Evolutionary conservation across 2,329 filamentous ascomycete genomes (phyloP), one percentile per base, ranked within the genome.

Genomic region (Alternaria alternata): DNA sequence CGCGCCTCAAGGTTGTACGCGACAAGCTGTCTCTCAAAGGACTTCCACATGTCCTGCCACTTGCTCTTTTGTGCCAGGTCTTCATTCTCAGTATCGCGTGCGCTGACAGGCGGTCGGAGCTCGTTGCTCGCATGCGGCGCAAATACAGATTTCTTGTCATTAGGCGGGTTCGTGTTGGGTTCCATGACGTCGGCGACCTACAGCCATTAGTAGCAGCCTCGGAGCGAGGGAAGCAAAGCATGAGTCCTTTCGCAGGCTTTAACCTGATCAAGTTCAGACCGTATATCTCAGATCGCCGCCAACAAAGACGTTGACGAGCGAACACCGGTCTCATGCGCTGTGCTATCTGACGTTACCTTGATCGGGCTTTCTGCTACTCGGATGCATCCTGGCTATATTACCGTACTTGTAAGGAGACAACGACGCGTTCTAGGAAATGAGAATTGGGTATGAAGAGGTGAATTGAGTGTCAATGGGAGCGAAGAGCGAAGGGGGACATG

Each of bases 1-100:
- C 87, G 83, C 12, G 85, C 82, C 70, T 89, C 87, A 47, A 88
- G 77, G 61, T 86, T 87, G 73, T 84, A 86, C 57, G 78, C 79
- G 3, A 80, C 72, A 7, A 83, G 67, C n/a, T 75, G 79, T 41
- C 69, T 70, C 68, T 83, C 81, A 39, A 83, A 78, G 3, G 68
- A 48, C 51, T 68, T 70, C 71, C 72, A 76, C 26, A 46, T 57
- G 20, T 55, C 46, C 42, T 69, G 66, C 54, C 71, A 44, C 61
- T 43, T 66, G 38, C 61, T 67, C 16, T 41, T 22, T 24, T 4
- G 36, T 55, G 56, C 39, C 14, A 22, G 39, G 18, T 12, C 46
- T 48, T 18, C 20, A 14, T n/a, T 43, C 24, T 47, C 41, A 16
- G 26, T 32, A 8, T 56, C 44, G n/a, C 44, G 43, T 34, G 67